Evolutionary conservation across 495 filamentous ascomycete species (phyloP), one percentile per base, ranked within the genome.

Genomic region (Lasiosphaeria miniovina): DNA sequence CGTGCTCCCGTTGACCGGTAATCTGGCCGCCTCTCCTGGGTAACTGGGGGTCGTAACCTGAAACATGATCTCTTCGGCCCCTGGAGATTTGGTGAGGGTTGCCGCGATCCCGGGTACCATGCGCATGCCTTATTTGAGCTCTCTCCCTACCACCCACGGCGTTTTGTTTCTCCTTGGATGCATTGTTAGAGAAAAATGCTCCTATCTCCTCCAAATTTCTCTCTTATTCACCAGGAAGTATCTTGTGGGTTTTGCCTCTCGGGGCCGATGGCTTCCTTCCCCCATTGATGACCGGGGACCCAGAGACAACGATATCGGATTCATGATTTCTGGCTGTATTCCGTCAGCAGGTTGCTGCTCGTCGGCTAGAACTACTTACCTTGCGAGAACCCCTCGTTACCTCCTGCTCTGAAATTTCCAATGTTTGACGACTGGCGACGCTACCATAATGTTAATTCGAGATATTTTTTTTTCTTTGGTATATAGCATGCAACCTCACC

Each of bases 121-220:
- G 24, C 24, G 24, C 24, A 6, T 7, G 43, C 12, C 43, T n/a
- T 46, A 11, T 46, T 5, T 35, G 51, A 38, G 33, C 15, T 40
- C 33, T 53, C n/a, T 31, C 24, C 6, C 4, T 45, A 12, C 49
- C 3, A 32, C 45, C 38, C 32, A 35, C 6, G 24, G 14, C 6
- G 34, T 7, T 32, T 4, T 15, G 40, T 48, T 58, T 58, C 32
- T 31, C 34, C 6, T 60, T 40, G 1, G 58, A 14, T 52, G 36
- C 46, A 35, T 49, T 65, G 12, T 61, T 59, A 24, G 66, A 61
- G 45, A 82, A 80, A 60, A 79, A 80, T 0, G 68, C 68, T 11
- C 74, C 74, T 3, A 79, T 63, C 52, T 77, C 69, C 36, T 76
- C 71, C 38, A 73, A 58, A 50, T 72, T 74, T 52, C 65, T 65